Evolutionary conservation across 2,329 filamentous ascomycete species (phyloP).

Genomic region (Aureobasidium namibiae): DNA sequence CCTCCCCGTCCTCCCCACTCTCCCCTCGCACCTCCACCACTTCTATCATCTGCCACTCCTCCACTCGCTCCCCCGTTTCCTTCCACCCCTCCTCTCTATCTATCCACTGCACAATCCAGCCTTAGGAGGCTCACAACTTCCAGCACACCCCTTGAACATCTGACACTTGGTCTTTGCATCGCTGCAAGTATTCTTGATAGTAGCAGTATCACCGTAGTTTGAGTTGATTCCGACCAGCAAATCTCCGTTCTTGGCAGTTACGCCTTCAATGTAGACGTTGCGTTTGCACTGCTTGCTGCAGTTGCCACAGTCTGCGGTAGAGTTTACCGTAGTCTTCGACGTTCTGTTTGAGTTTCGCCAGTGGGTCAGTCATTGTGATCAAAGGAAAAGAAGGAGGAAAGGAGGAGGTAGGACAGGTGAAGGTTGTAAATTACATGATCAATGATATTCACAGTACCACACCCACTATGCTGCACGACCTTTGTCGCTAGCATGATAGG

Average conservation of each 20-base stretch:
- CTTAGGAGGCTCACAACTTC: conserved; percentile 23
- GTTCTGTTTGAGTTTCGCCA: conserved; percentile 9
- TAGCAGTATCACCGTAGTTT: conserved; percentile 42
- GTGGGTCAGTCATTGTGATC: neutral
- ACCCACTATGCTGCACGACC: conserved; percentile 37
- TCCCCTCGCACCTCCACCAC: too few relatives aligned
- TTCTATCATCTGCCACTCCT: neutral
- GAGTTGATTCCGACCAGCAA: conserved; percentile 42
- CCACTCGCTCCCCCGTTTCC: neutral
- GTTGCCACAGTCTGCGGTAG: conserved; percentile 45
- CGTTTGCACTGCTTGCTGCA: conserved; percentile 34
- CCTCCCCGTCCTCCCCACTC: too few relatives aligned
- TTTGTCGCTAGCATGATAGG: conserved; percentile 31
- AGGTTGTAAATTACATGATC: conserved; percentile 29
- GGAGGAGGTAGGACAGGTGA: too few relatives aligned
- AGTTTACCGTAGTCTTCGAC: conserved; percentile 41
- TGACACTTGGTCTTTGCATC: conserved; percentile 22
- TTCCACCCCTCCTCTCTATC: neutral
- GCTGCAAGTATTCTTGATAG: conserved; percentile 31
- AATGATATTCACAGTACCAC: conserved; percentile 31
- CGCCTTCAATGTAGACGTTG: conserved; percentile 37
- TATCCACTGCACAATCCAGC: conserved; percentile 21
- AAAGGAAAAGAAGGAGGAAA: neutral
- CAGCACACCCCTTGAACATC: conserved; percentile 23
- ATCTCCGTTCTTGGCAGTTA: conserved; percentile 35